Evolutionary conservation across 805 yeast genomes (phyloP), one percentile per base, ranked within the genome.

Genomic region (Metschnikowia orientalis): DNA sequence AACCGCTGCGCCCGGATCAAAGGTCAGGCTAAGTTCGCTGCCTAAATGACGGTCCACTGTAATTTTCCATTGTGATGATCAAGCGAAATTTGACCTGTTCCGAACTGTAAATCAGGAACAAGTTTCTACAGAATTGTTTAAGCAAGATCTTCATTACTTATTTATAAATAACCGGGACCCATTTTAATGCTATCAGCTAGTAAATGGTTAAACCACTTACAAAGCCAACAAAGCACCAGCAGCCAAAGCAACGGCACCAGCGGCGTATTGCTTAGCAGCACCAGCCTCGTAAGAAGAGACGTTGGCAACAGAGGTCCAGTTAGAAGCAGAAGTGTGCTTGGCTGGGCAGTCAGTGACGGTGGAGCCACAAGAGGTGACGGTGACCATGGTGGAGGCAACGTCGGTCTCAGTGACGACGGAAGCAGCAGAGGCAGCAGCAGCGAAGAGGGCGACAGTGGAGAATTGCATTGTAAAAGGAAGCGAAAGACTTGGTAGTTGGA

Each of bases 291-390:
- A 56, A 38, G 50, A 30, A 41, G 65, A 44, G 39, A 57, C 61
- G 52, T 53, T 54, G 42, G 61, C 56, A 28, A 53, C 45, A 45
- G 59, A 44, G 22, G 42, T 35, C 21, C 28, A 31, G 43, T 39
- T 39, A 18, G 39, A 28, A 23, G 52, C 17, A 8, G 39, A 28
- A 16, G 36, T 14, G 35, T 40, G 36, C 24, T 33, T 37, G 38
- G 58, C 60, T 55, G 75, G 76, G 61, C 78, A 73, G 64, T 61
- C 50, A 44, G 75, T 69, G 53, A 69, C 72, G 32, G 51, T 49
- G 13, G 63, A 45, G 31, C 44, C 71, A 58, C 74, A 70, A 38
- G 65, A 57, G 47, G 70, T 63, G 66, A 69, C 55, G 56, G 77
- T 68, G 40, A 57, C 72, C 51, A 67, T 54, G 45, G 66, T 60